Conservation (phyloP, 2,329 filamentous ascomycete species). For the Trichothecium sympodiale region DNA sequence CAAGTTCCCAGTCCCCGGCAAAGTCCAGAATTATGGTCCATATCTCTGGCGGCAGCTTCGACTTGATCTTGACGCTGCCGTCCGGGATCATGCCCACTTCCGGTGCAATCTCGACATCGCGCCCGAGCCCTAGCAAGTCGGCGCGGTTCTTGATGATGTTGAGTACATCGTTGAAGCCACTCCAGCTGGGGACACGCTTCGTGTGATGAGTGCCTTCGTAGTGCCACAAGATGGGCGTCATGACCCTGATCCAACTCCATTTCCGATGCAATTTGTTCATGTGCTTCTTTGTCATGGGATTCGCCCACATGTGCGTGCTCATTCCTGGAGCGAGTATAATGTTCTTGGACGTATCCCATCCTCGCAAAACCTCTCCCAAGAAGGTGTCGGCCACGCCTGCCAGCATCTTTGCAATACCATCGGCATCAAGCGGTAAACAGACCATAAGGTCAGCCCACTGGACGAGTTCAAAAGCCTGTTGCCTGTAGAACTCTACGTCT, state of each 20-base stretch:
- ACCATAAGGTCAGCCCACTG: slow-evolving; percentile 84
- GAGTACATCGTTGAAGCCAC: slow-evolving; percentile 59
- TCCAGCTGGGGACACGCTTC: slow-evolving; percentile 49
- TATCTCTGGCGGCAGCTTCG: slow-evolving; percentile 66
- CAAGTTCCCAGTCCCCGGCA: slow-evolving; percentile 82
- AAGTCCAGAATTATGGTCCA: slow-evolving; percentile 83
- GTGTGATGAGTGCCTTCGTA: slow-evolving; percentile 45
- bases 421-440: slow-evolving; percentile 73
- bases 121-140: slow-evolving; percentile 61
- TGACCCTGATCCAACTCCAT: slow-evolving; percentile 78
- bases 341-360: slow-evolving; percentile 80
- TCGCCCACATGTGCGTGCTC: slow-evolving; percentile 82
- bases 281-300: slow-evolving; percentile 80
- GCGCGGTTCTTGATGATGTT: slow-evolving; percentile 68
- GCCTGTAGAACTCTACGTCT: slow-evolving; percentile 39
- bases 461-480: slow-evolving; percentile 55
- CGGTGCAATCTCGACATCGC: slow-evolving; percentile 51
- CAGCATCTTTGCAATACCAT: slow-evolving; percentile 79
- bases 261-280: slow-evolving; percentile 71
- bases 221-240: slow-evolving; percentile 74
- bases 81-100: slow-evolving; percentile 23
- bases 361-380: slow-evolving; percentile 67
- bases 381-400: slow-evolving; percentile 73
- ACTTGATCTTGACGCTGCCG: slow-evolving; percentile 21
- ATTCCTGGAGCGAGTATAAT: slow-evolving; percentile 80